Evolutionary conservation across 228 moss, liverwort and hornwort genomes (phyloP), one percentile per base, ranked within the genome.

Genomic region (Sphagnum fallax): DNA sequence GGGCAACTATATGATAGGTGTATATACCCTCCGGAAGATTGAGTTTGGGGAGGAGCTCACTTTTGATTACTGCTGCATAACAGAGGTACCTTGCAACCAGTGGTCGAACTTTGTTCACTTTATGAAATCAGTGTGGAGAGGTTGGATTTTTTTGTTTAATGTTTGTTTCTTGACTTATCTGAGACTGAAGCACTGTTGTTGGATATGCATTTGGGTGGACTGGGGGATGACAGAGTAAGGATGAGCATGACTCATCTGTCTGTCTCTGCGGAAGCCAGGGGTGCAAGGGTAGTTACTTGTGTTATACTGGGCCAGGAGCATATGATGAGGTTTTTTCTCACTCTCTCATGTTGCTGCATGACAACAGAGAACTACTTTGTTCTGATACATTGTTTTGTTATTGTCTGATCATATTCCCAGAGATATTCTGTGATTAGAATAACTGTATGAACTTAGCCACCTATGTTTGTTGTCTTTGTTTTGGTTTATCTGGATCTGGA

Each of bases 181-280:
- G 32, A 32, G 32, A 32, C 32, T 32, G 32, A 32, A 32, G 32
- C 32, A 32, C 2, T 32, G 32, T 32, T 32, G 32, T 32, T 32
- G 32, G 32, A 32, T 32, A 32, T 32, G 32, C 32, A 32, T 32
- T 32, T 32, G 32, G 62, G 68, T 82, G 80, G 72, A 70, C 71
- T 77, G 51, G 51, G 16, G 55, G 74, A 32, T 32, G 32, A 63
- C 79, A 98, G 98, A 98, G 98, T 78, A 98, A 92, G 76, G 98
- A 98, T 78, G 98, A 98, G 83, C 93, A 94, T 73, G 89, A 94
- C 79, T 93, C 91, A 72, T 93, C 98, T 16, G 92, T 94, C 72
- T 98, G 98, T 75, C 81, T 98, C 47, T 98, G 98, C 75, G 98
- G 98, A 67, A 98, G 88, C 76, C 98, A 98, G 80, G 94, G 98